phyloP scores from a whole-genome alignment of 768 basidiomycete genomes.

The Auricularia cornea region DNA sequence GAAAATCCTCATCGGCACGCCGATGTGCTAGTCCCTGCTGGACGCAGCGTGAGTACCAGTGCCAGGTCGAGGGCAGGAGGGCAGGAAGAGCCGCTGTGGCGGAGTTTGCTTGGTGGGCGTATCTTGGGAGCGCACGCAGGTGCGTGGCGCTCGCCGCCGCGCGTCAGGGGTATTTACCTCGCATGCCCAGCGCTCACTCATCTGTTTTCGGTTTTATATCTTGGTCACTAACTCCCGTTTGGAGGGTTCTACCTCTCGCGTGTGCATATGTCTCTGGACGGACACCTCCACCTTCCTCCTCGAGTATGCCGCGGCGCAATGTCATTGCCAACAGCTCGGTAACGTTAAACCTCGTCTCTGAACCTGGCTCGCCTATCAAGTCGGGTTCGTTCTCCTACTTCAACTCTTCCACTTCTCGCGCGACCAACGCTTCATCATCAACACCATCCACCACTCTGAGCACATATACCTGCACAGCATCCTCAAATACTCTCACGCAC shows the following conservation, averaged over 20 bases:
- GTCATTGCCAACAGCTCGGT: not conserved
- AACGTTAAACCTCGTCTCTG: slow-evolving; percentile 77
- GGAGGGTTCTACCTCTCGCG: too few relatives aligned
- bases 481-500: slow-evolving; percentile 73
- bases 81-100: too few relatives aligned
- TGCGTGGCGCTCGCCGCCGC: too few relatives aligned
- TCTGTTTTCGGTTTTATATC: too few relatives aligned
- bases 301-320: not conserved
- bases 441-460: slow-evolving; percentile 91
- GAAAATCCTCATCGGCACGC: slow-evolving; percentile 60
- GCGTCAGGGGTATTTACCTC: too few relatives aligned
- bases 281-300: not conserved
- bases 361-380: slow-evolving; percentile 96
- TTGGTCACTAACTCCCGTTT: too few relatives aligned
- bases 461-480: slow-evolving; percentile 88
- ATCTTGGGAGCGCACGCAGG: too few relatives aligned
- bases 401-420: slow-evolving; percentile 97
- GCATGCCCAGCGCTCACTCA: too few relatives aligned
- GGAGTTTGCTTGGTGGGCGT: too few relatives aligned
- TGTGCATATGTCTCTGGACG: not conserved
- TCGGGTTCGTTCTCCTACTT: slow-evolving; percentile 99
- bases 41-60: slow-evolving; percentile 57
- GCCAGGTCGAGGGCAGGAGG: not conserved
- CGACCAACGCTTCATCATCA: slow-evolving; percentile 99
- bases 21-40: slow-evolving; percentile 64